Percentiles rank a stretch among this genome's conserved stretches.
Conservation (phyloP, 2,329 filamentous ascomycete genomes). For the Achaetomium macrosporum region DNA sequence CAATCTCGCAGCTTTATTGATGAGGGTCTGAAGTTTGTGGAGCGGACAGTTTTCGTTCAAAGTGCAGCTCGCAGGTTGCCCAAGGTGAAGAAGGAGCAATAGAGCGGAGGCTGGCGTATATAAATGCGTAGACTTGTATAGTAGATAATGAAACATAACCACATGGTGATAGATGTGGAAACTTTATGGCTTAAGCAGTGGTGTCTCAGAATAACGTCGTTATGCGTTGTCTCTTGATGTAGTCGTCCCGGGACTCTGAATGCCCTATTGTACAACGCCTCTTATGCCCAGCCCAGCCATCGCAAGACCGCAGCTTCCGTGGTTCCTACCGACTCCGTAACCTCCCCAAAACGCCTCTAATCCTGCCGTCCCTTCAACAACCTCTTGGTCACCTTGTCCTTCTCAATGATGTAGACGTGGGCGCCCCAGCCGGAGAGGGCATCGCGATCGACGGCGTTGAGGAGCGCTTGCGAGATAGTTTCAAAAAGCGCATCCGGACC, state of each 20-base stretch:
- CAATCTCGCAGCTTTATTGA: slow-evolving; percentile 60
- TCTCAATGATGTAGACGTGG: slow-evolving; percentile 99
- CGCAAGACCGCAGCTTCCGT: background rate
- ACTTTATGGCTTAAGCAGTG: no score
- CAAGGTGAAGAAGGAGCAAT: slow-evolving; percentile 51
- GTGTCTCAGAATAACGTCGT: background rate
- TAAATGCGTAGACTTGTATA: slow-evolving; percentile 20
- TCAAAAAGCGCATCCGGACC: slow-evolving; percentile 93
- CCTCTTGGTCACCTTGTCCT: slow-evolving; percentile 99
- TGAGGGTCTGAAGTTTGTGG: slow-evolving; percentile 72
- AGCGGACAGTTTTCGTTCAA: slow-evolving; percentile 61
- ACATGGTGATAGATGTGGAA: background rate
- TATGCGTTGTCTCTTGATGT: slow-evolving; percentile 7
- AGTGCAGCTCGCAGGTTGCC: slow-evolving; percentile 36
- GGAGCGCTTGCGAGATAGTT: slow-evolving; percentile 90
- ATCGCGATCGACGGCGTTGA: slow-evolving; percentile 95
- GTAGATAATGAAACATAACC: slow-evolving; percentile 6
- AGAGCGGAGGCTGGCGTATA: slow-evolving; percentile 24
- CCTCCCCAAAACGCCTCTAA: slow-evolving; percentile 38
- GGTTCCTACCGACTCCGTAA: background rate
- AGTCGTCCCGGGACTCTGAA: slow-evolving; percentile 7
- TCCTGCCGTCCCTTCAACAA: slow-evolving; percentile 97
- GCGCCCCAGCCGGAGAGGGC: slow-evolving; percentile 97
- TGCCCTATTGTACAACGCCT: slow-evolving; percentile 12
- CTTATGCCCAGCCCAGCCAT: slow-evolving; percentile 1